Conservation (phyloP, 2,329 filamentous ascomycete genomes). For the Nannizziopsis barbatae region DNA sequence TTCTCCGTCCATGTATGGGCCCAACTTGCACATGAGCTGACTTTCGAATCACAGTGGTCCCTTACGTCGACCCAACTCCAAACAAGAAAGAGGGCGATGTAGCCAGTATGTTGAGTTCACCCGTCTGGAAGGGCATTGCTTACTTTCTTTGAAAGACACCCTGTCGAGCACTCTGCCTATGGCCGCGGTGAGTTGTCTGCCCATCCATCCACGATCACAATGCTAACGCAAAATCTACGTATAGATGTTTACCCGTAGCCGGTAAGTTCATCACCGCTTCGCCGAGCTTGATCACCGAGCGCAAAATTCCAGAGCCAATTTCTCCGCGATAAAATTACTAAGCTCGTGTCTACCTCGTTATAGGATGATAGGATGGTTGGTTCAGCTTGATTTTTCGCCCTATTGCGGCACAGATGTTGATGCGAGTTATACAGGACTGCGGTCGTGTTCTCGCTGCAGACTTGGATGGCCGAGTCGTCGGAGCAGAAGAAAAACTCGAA, state of each 20-base stretch:
- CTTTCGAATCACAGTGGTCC: conserved; percentile 54
- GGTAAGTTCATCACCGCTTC: conserved; percentile 40
- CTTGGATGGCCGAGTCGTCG: conserved; percentile 39
- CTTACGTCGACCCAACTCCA: conserved; percentile 65
- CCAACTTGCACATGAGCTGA: conserved; percentile 15
- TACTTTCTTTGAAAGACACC: conserved; percentile 35
- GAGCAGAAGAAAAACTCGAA: conserved; percentile 47
- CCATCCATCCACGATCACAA: background rate
- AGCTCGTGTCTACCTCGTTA: background rate
- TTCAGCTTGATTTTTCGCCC: background rate
- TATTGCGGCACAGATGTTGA: background rate
- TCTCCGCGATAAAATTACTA: background rate
- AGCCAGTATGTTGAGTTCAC: conserved; percentile 45
- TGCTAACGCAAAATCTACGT: conserved; percentile 11
- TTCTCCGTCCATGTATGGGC: background rate
- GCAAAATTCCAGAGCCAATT: background rate
- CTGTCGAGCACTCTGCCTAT: conserved; percentile 76
- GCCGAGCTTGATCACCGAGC: background rate
- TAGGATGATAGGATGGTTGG: conserved; percentile 55
- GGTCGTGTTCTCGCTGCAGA: conserved; percentile 39
- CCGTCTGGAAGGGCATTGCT: background rate
- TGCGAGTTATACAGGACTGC: conserved; percentile 29
- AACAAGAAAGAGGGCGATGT: conserved; percentile 58
- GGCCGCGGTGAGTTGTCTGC: conserved; percentile 55
- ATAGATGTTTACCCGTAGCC: conserved; percentile 80